Evolutionary conservation across 2,329 filamentous ascomycete species (phyloP).

Genomic region (Pleurostoma richardsiae): DNA sequence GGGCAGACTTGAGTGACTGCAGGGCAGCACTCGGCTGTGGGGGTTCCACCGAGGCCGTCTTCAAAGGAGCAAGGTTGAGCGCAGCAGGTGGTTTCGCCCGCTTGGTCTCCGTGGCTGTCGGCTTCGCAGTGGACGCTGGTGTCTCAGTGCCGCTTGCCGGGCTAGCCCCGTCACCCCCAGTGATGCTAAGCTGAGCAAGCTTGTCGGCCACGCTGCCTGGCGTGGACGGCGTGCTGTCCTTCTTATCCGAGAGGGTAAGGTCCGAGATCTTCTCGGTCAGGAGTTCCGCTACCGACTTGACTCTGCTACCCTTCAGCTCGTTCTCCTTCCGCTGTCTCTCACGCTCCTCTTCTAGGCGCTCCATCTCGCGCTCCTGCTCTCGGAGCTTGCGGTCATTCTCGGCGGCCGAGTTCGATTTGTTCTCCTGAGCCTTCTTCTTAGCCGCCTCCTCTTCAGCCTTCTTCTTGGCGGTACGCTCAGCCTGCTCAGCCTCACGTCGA

Average conservation of each 20-base stretch:
- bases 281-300: constrained; percentile 45
- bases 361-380: constrained; percentile 69
- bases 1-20: constrained; percentile 86
- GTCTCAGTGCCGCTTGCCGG: constrained; percentile 33
- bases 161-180: constrained; percentile 33
- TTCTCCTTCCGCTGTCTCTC: constrained; percentile 49
- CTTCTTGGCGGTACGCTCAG: constrained; percentile 38
- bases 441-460: constrained; percentile 35
- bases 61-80: constrained; percentile 79
- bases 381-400: constrained; percentile 62
- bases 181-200: constrained; percentile 45
- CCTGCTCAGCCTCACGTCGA: constrained; percentile 42
- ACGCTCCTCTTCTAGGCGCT: constrained; percentile 66
- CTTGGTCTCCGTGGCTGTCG: constrained; percentile 55
- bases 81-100: constrained; percentile 68
- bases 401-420: constrained; percentile 41
- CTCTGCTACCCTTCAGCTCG: constrained; percentile 41
- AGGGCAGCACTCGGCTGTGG: constrained; percentile 91
- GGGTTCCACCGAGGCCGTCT: constrained; percentile 81
- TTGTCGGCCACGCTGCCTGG: constrained; percentile 37
- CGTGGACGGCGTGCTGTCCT: constrained; percentile 24
- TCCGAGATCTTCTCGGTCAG: constrained; percentile 34
- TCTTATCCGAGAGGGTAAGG: constrained; percentile 34
- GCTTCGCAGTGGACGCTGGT: constrained; percentile 27
- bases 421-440: constrained; percentile 34